These are phyloP conservation scores for Rhodotorula diobovata DNA, from an alignment of 768 basidiomycete genomes.

Conservation along the genomic window DNA sequence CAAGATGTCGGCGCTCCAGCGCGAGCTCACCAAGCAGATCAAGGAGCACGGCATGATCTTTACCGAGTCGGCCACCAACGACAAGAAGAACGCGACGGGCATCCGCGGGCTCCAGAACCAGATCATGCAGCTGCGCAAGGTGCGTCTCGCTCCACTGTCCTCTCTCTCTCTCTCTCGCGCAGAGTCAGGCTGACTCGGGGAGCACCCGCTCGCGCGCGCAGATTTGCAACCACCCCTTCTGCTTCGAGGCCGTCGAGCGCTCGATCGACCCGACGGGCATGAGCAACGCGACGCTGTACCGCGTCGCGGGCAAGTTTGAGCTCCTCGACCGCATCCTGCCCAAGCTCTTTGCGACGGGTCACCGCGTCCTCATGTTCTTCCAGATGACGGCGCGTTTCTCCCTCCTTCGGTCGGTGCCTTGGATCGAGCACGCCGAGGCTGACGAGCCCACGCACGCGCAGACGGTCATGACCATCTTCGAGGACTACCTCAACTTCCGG, in stretches of 20 bases:
- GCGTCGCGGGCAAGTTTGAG: conserved; percentile 90
- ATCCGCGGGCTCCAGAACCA: conserved; percentile 90
- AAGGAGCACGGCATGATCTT: conserved; percentile 70
- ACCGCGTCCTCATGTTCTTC: conserved; percentile 98
- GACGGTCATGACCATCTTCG: conserved; percentile 91
- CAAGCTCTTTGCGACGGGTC: conserved; percentile 86
- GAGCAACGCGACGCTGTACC: conserved; percentile 69
- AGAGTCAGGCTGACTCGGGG: background rate
- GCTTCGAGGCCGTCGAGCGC: conserved; percentile 92
- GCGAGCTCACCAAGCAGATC: conserved; percentile 51
- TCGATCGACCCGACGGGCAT: conserved; percentile 77
- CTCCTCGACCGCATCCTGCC: conserved; percentile 83
- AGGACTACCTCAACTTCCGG: conserved; percentile 66
- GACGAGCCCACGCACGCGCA: conserved; percentile 57
- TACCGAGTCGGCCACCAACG: conserved; percentile 37
- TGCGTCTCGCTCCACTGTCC: conserved; percentile 53
- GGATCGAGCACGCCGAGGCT: conserved; percentile 66
- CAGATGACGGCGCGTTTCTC: conserved; percentile 73
- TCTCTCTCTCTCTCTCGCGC: background rate
- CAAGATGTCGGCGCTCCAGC: conserved; percentile 56
- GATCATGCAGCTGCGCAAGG: conserved; percentile 96
- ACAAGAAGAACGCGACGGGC: conserved; percentile 63
- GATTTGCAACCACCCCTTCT: conserved; percentile 89
- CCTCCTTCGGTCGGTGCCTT: conserved; percentile 71
- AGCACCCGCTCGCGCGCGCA: conserved; percentile 52